These are phyloP conservation scores for Arthromyces matolae DNA, from an alignment of 768 basidiomycete species.

Conservation along the genomic window DNA sequence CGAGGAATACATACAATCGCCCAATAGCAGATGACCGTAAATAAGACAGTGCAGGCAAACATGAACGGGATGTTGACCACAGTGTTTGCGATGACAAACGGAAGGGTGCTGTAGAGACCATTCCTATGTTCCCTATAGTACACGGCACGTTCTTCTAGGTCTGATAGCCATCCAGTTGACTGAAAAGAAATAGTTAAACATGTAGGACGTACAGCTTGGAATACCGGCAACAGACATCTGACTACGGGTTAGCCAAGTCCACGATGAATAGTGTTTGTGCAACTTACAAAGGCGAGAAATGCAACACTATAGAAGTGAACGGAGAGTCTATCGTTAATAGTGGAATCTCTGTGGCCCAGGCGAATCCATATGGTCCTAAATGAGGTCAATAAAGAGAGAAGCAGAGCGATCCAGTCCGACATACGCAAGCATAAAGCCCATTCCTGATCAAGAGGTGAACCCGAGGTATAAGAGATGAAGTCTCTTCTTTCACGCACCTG, in stretches of 20 bases:
- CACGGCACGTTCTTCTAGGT: slow-evolving; percentile 55
- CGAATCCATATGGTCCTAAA: slow-evolving; percentile 51
- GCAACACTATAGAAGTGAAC: slow-evolving; percentile 58
- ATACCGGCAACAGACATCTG: slow-evolving; percentile 62
- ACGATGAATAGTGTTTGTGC: neutral
- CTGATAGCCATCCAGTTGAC: slow-evolving; percentile 20
- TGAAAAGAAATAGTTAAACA: too few relatives aligned
- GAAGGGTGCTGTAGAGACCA: slow-evolving; percentile 51
- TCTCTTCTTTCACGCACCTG: slow-evolving; percentile 24
- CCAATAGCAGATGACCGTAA: slow-evolving; percentile 49
- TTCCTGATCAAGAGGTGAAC: slow-evolving; percentile 24
- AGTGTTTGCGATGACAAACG: slow-evolving; percentile 53
- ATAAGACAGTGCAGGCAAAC: slow-evolving; percentile 44
- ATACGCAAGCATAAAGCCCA: slow-evolving; percentile 44
- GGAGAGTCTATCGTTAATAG: slow-evolving; percentile 45
- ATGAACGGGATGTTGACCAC: slow-evolving; percentile 53
- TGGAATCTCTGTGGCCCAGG: slow-evolving; percentile 36
- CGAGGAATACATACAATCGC: slow-evolving; percentile 36
- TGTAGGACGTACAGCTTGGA: slow-evolving; percentile 37
- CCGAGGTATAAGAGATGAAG: neutral
- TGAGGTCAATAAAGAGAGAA: slow-evolving; percentile 19
- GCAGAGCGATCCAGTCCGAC: slow-evolving; percentile 6
- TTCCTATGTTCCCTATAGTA: slow-evolving; percentile 56
- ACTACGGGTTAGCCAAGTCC: neutral
- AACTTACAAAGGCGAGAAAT: slow-evolving; percentile 45